Base-by-base conservation (phyloP, 805 yeast species). In the Komagataella pseudopastoris region DNA sequence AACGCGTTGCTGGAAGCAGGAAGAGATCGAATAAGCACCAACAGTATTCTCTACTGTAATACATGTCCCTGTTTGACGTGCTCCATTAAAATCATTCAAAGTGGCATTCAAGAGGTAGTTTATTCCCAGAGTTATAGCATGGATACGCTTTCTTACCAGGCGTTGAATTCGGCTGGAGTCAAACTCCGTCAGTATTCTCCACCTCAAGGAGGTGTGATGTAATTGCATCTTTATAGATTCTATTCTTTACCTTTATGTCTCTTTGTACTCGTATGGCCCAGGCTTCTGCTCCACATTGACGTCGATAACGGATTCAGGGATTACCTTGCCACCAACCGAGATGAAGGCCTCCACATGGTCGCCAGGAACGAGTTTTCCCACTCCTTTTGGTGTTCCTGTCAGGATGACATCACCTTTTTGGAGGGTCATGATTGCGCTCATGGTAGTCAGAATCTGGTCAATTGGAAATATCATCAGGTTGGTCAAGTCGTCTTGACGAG, bases 361-460 rank as follows among this genome's bases (percentile, higher is more conserved):
- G 7, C 97, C 98, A 0, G 95, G 86, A 5, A 65, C 65, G 39
- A 90, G 69, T 23, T 76, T 70, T 6, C 98, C 96, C n/a, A 93
- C 99, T 16, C 99, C 99, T 65, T 89, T 88, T 48, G 99, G 99
- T 1, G 99, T 93, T 16, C 99, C 99, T 1, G 99, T 93, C 50
- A 93, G 72, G 53, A 93, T 81, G 55, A 93, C 74, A 62, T 93
- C 99, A 30, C 96, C 96, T 51, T 87, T 82, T 59, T 90, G 81
- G 52, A 93, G 71, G 3, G 97, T 88, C 91, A 91, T 91, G 59
- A 88, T 81, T n/a, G 81, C 68, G 4, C 96, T 85, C 80, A 90
- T 85, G 50, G 84, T 78, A 51, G 85, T 76, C 55, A 93, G 71
- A 55, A 93, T 83, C 59, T 80, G 76, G 60, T 89, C 90, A 61